Evolutionary conservation across 2,329 filamentous ascomycete species (phyloP), one percentile per base, ranked within the genome.

Genomic region (Xylaria sp.): DNA sequence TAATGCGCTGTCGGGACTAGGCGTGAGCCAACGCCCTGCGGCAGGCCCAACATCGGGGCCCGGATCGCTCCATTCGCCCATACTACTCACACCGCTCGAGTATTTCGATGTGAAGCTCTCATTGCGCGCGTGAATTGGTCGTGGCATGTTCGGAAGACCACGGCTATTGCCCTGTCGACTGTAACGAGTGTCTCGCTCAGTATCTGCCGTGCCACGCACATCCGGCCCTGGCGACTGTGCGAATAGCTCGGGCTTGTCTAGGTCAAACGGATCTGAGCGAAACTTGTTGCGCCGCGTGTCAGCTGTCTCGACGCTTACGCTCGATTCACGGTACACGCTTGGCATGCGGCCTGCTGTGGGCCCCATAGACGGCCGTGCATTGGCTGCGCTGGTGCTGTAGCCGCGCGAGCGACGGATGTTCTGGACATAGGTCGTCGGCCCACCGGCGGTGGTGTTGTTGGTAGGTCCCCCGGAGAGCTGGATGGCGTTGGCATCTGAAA

Each of bases 181-280:
- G 52, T 57, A 68, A 57, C 70, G 71, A 36, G 71, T 68, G 46
- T 75, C 75, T 12, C 71, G 74, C 8, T 74, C 75, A 66, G 75
- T 76, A 66, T 76, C 75, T 2, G 79, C 76, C 57, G 76, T 76
- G 18, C 75, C 74, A 6, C 43, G 58, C 39, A 77, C 74, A 54
- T 74, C 74, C 9, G 72, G 61, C 23, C 28, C 58, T 28, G 67
- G 58, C 58, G 66, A 49, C 62, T 73, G 71, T 41, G 64, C 31
- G 67, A 75, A 3, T 83, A 86, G 78, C 73, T 87, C 82, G 41
- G 86, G 82, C 52, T 82, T 78, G 75, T 91, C 89, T n/a, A 91
- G 82, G 72, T 91, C 89, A 74, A 91, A 91, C 1, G 88, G 89
- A 71, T 91, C 88, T 1, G 88, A 90, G 54, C 88, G 86, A 76